These are phyloP conservation scores for Trichomonas vaginalis DNA, from an alignment of 208 protist species.

Conservation along the genomic window DNA sequence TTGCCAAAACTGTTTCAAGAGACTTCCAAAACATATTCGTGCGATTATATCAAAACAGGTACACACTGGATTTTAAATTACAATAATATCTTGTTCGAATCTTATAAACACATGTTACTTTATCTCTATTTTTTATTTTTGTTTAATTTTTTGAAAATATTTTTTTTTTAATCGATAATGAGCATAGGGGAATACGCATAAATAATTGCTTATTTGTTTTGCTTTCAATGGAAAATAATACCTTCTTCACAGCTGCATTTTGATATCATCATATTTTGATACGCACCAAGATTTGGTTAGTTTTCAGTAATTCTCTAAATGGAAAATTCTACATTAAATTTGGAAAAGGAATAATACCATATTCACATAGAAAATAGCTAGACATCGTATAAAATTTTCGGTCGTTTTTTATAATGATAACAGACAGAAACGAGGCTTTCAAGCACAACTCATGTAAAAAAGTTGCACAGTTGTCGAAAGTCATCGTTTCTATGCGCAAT, in stretches of 20 bases:
- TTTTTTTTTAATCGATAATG: neutral
- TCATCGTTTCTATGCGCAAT: neutral
- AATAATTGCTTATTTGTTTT: neutral
- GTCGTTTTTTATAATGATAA: neutral
- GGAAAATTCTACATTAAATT: neutral
- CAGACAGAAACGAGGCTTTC: neutral
- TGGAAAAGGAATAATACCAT: neutral
- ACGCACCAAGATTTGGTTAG: neutral
- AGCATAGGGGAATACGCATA: neutral
- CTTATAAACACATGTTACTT: neutral
- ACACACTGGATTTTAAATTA: neutral
- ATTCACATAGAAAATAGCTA: neutral
- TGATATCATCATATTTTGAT: neutral
- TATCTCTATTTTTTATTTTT: neutral
- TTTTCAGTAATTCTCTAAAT: neutral
- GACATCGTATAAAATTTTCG: neutral
- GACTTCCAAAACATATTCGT: neutral
- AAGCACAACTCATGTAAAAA: conserved; percentile 20
- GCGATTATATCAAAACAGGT: neutral
- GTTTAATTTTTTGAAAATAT: neutral
- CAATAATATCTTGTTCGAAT: neutral
- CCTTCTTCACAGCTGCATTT: neutral
- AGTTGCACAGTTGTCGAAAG: conserved; percentile 5
- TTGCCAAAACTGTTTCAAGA: neutral
- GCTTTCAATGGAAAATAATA: neutral